Conservation (phyloP, 176 grass and related monocot species). For the Bothriochloa decipiens region DNA sequence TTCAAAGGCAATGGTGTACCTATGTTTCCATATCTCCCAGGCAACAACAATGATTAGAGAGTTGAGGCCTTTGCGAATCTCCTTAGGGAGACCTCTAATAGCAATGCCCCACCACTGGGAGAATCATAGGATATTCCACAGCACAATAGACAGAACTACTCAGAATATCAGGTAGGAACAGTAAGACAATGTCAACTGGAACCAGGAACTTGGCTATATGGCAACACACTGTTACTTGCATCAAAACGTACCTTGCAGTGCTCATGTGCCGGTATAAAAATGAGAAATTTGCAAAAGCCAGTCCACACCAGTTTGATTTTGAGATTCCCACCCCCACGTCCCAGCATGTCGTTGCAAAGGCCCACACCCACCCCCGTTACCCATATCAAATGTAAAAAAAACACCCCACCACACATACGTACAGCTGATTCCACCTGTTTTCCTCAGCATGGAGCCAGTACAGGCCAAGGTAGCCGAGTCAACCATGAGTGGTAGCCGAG, state of each 20-base stretch:
- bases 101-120: not conserved
- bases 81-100: not conserved
- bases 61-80: not conserved
- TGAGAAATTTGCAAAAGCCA: not conserved
- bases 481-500: not conserved
- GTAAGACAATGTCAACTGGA: not conserved
- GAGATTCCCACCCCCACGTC: not conserved
- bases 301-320: not conserved
- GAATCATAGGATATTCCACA: not conserved
- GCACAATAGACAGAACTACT: not conserved
- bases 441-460: not conserved
- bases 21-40: not conserved
- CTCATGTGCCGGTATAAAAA: not conserved
- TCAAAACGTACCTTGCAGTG: not conserved
- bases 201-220: not conserved
- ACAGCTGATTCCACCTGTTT: not conserved
- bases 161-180: not conserved
- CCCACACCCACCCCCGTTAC: not conserved
- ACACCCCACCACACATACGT: not conserved
- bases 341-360: not conserved
- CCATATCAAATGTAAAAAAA: not conserved
- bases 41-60: not conserved
- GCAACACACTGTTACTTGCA: not conserved
- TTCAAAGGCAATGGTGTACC: not conserved
- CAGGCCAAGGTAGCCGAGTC: not conserved